Conservation (phyloP, 441 rosid species). For the Mallotus japonicus region DNA sequence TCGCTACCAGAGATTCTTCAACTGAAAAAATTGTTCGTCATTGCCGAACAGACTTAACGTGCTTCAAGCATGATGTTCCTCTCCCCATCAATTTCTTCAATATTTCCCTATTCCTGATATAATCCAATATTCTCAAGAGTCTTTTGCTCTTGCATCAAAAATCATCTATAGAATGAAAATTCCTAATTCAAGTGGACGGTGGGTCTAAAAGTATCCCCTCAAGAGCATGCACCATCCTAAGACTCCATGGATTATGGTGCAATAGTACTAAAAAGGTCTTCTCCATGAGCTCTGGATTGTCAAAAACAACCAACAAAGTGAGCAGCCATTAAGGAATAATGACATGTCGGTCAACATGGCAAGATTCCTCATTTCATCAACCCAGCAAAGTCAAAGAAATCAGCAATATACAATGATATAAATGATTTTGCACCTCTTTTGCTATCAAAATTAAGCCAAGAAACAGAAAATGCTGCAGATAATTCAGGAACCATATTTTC, state of each 20-base stretch:
- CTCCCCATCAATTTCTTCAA: neutral
- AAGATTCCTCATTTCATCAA: neutral
- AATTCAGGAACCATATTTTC: conserved; percentile 53
- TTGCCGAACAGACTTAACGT: neutral
- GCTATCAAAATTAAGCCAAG: neutral
- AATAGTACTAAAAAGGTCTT: neutral
- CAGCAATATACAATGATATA: neutral
- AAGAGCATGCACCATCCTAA: neutral
- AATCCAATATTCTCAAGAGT: neutral
- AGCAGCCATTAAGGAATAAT: neutral
- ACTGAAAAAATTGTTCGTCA: neutral
- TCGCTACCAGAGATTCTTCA: neutral
- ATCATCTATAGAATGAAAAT: neutral
- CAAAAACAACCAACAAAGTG: neutral
- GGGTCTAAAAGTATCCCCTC: neutral
- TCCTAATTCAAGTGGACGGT: neutral
- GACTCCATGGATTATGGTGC: neutral
- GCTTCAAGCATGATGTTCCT: neutral
- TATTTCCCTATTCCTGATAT: neutral
- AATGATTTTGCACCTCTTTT: neutral
- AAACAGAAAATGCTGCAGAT: neutral
- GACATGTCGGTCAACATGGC: neutral
- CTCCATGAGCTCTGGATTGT: neutral
- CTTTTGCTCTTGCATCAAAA: neutral
- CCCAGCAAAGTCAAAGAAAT: neutral